A percentile compares a stretch with the other conserved stretches of the same genome.
Evolutionary conservation across 2,329 filamentous ascomycete species (phyloP).

Genomic region (Mycocentrospora acerina): DNA sequence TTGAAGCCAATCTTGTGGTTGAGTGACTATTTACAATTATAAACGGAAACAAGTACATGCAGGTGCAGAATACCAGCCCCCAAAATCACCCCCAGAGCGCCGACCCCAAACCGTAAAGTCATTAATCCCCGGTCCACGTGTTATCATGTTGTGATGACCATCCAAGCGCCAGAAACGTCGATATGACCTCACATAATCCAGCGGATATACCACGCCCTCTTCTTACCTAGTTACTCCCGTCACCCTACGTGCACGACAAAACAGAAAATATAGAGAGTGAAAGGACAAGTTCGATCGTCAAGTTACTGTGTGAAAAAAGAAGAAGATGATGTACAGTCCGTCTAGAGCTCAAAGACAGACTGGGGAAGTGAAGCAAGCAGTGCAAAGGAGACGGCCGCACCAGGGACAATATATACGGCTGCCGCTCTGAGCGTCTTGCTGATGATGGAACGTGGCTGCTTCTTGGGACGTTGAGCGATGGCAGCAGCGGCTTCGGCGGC

Average conservation of each 20-base stretch:
- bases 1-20: too few species aligned
- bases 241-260: slow-evolving; percentile 1
- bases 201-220: background rate
- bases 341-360: slow-evolving; percentile 17
- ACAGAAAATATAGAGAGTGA: background rate
- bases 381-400: slow-evolving; percentile 20
- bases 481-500: slow-evolving; percentile 2
- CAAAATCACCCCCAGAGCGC: slow-evolving; percentile 1
- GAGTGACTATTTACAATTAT: too few species aligned
- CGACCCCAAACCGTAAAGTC: background rate
- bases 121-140: background rate
- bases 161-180: background rate
- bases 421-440: slow-evolving; percentile 14
- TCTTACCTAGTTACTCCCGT: too few species aligned
- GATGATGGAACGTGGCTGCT: slow-evolving; percentile 18
- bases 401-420: slow-evolving; percentile 14
- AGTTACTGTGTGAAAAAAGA: background rate
- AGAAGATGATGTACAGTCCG: background rate
- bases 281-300: background rate
- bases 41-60: slow-evolving; percentile 2
- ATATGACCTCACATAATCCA: background rate
- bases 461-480: slow-evolving; percentile 21
- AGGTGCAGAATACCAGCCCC: slow-evolving; percentile 5
- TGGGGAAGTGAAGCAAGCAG: slow-evolving; percentile 24
- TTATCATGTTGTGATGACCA: background rate